Base-by-base conservation (phyloP, 192 early-diverging fungal species). In the Coemansia sp. region DNA sequence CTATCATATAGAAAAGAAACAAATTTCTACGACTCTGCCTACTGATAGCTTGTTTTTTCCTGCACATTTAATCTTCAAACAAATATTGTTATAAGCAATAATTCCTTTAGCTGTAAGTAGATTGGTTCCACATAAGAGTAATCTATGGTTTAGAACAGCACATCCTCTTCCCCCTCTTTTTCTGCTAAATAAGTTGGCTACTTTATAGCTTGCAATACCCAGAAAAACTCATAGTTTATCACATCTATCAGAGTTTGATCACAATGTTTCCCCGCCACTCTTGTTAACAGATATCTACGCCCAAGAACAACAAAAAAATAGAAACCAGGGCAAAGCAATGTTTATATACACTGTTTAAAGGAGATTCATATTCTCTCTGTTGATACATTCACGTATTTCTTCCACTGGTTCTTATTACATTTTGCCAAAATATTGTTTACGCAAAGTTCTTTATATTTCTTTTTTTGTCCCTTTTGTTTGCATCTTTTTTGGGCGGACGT, bases 201-300 rank as follows among this genome's bases (percentile, higher is more conserved):
- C 52, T 54, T 54, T 18, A 18, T 50, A 16, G 4, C 23, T 4
- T 32, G 32, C 9, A 3, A 19, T 26, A 1, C 23, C 52, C 4
- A 59, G 16, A 38, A 59, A 40, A n/a, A 41, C 57, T 58, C 56
- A 41, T 32, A 23, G 57, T 59, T 42, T 45, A 70, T 70, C 68
- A 70, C 61, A 70, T 70, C 68, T 70, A 70, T 70, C 68, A 50
- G 52, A 70, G 68, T 70, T 70, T 57, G 61, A 70, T 70, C 68
- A 59, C 39, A 32, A 32, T 32, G 38, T 38, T 19, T 32, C 39
- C 52, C 9, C 26, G 52, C 23, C 5, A 54, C 26, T 23, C 52
- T 32, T 54, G 52, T 26, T 9, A 19, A 26, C 48, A 18, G 11
- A 16, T 8, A 50, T 50, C 32, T 32, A 18, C 48, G 48, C 48